Evolutionary conservation across 2,329 filamentous ascomycete species (phyloP).

Genomic region (Neofusicoccum laricinum): DNA sequence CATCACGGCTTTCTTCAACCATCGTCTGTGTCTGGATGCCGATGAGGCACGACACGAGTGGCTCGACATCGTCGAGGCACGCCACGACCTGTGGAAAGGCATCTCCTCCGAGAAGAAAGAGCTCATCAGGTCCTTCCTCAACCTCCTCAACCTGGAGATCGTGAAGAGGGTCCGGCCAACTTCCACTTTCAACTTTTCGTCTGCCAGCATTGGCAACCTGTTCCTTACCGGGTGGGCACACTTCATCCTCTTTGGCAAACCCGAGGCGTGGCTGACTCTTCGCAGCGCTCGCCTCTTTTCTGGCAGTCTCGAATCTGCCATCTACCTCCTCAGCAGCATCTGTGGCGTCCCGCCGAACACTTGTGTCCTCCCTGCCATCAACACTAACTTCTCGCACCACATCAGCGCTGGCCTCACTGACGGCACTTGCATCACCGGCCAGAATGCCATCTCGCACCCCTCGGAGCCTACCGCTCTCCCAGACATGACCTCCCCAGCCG

Average conservation of each 20-base stretch:
- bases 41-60: constrained; percentile 70
- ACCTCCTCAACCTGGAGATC: constrained; percentile 49
- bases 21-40: constrained; percentile 67
- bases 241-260: neutral
- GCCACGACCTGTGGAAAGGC: constrained; percentile 68
- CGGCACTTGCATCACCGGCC: constrained; percentile 77
- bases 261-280: constrained; percentile 57
- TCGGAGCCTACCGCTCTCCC: constrained; percentile 57
- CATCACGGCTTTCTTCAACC: constrained; percentile 82
- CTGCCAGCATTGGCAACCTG: constrained; percentile 50
- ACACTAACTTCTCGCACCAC: constrained; percentile 93
- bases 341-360: constrained; percentile 77
- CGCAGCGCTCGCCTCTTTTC: constrained; percentile 74
- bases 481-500: constrained; percentile 26
- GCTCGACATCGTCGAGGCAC: constrained; percentile 83
- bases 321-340: constrained; percentile 84
- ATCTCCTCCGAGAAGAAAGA: constrained; percentile 51
- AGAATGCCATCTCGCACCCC: constrained; percentile 90
- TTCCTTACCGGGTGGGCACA: constrained; percentile 49
- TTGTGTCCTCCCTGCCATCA: constrained; percentile 82
- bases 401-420: constrained; percentile 80
- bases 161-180: constrained; percentile 47
- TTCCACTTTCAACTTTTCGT: constrained; percentile 48
- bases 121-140: constrained; percentile 50
- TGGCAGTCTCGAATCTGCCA: constrained; percentile 86